Evolutionary conservation across 129 eudicot species (phyloP).

Genomic region (Flaveria bidentis): DNA sequence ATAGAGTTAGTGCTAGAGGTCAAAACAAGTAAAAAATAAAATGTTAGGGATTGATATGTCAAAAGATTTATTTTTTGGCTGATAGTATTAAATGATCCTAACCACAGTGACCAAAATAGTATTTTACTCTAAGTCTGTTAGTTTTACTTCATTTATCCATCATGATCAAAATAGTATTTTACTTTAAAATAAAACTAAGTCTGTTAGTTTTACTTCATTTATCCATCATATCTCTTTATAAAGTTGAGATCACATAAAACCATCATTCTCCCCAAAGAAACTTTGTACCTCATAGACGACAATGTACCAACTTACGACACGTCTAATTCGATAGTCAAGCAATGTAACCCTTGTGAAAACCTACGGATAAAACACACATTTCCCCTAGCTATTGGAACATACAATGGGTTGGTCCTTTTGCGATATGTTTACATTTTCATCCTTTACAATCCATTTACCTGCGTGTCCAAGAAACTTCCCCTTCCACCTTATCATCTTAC

Average conservation of each 20-base stretch:
- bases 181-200: too few species aligned
- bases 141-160: too few species aligned
- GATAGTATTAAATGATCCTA: too few species aligned
- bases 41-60: too few species aligned
- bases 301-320: constrained; percentile 2
- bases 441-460: constrained; percentile 17
- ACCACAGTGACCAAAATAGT: too few species aligned
- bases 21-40: too few species aligned
- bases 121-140: too few species aligned
- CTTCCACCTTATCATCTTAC: background rate
- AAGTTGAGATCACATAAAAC: constrained; percentile 10
- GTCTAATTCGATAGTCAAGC: background rate
- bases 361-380: background rate
- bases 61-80: too few species aligned
- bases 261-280: background rate
- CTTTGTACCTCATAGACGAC: constrained; percentile 7
- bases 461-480: background rate
- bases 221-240: background rate
- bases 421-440: background rate
- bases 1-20: too few species aligned
- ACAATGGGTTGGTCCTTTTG: constrained; percentile 21
- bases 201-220: too few species aligned
- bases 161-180: too few species aligned
- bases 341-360: background rate
- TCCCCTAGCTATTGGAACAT: background rate